These are phyloP conservation scores for Amanita rimosa DNA, from an alignment of 768 basidiomycete genomes.

Conservation along the genomic window DNA sequence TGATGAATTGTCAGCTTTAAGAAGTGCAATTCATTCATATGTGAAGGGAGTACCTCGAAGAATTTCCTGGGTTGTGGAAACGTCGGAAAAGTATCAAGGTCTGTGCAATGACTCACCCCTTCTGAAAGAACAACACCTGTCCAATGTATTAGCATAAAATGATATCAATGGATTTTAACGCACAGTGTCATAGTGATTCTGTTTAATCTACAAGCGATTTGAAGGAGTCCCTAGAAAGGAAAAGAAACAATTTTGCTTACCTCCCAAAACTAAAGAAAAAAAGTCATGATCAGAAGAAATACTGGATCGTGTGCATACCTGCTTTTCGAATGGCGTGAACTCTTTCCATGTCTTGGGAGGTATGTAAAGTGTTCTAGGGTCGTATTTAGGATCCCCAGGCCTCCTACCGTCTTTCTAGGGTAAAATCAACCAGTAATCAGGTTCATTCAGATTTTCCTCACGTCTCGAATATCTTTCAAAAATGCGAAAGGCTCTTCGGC, in stretches of 20 bases:
- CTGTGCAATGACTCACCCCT: constrained; percentile 48
- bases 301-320: constrained; percentile 28
- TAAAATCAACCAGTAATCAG: constrained; percentile 4
- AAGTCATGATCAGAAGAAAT: not conserved
- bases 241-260: constrained; percentile 21
- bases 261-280: constrained; percentile 61
- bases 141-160: constrained; percentile 10
- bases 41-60: constrained; percentile 39
- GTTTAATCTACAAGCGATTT: constrained; percentile 61
- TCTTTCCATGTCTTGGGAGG: constrained; percentile 65
- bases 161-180: constrained; percentile 5
- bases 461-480: constrained; percentile 62
- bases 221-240: not conserved
- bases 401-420: constrained; percentile 66
- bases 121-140: constrained; percentile 92
- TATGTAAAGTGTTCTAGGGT: constrained; percentile 79
- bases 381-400: constrained; percentile 79
- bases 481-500: constrained; percentile 71
- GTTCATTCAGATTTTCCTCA: constrained; percentile 18
- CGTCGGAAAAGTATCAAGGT: constrained; percentile 1
- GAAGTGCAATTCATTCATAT: not conserved
- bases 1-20: not conserved
- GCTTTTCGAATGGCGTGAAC: constrained; percentile 95
- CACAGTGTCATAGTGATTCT: constrained; percentile 93
- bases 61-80: constrained; percentile 46